Percentiles rank a stretch among this genome's conserved stretches.
These are phyloP conservation scores for Madurella mycetomatis DNA, from an alignment of 2,329 filamentous ascomycete species.

Conservation along the genomic window DNA sequence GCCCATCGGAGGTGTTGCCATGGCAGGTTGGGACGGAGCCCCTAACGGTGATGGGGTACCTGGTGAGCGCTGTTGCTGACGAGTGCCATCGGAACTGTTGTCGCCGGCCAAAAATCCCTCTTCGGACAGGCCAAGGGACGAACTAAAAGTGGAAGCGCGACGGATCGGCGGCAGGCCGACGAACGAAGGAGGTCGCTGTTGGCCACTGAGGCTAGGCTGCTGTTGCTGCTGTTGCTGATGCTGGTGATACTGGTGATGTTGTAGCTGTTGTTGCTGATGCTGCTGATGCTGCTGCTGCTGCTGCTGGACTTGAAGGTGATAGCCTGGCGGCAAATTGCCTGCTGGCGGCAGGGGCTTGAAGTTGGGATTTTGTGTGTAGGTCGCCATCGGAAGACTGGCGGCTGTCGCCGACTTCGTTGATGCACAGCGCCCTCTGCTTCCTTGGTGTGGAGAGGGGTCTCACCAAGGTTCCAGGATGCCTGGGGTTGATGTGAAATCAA, in stretches of 20 bases:
- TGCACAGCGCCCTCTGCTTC: not conserved
- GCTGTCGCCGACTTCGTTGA: not conserved
- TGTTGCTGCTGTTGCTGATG: conserved; percentile 23
- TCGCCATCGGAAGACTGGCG: conserved; percentile 20
- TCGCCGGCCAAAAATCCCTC: conserved; percentile 15
- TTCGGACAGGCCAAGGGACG: conserved; percentile 33
- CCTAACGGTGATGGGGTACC: not conserved
- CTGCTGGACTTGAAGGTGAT: conserved; percentile 17
- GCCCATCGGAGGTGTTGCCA: conserved; percentile 13
- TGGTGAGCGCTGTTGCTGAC: conserved; percentile 6
- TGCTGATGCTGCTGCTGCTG: conserved; percentile 22
- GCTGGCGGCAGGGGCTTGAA: conserved; percentile 15
- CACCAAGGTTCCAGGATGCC: not conserved
- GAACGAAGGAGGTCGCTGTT: conserved; percentile 48
- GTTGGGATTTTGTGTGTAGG: conserved; percentile 24
- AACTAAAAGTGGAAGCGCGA: conserved; percentile 52
- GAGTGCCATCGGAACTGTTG: conserved; percentile 5
- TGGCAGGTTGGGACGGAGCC: conserved; percentile 1
- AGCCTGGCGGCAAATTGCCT: conserved; percentile 19
- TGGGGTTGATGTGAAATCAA: not conserved
- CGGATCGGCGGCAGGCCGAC: conserved; percentile 56
- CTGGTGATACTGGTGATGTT: conserved; percentile 15
- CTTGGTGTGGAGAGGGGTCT: not conserved
- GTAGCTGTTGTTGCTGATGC: conserved; percentile 25
- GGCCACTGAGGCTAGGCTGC: conserved; percentile 24